Base-by-base conservation (phyloP, 2,329 filamentous ascomycete species). In the Penicillium freii region DNA sequence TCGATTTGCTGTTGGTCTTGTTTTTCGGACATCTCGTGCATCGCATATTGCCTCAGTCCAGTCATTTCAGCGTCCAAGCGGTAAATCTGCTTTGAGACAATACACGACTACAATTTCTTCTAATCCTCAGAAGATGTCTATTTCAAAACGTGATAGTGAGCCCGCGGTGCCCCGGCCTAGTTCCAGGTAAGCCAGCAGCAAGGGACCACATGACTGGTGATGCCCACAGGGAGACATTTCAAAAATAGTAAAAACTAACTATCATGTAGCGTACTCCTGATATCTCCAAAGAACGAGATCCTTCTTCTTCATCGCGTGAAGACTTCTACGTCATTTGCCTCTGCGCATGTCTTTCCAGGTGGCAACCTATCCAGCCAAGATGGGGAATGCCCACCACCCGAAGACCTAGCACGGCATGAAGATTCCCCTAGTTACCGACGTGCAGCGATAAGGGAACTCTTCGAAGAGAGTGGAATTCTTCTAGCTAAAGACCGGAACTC, bases 321-420 rank as follows among this genome's bases (percentile, higher is more conserved):
- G 62, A 91, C 88, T 1, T 94, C 91, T 0, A 86, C 84, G 1
- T 89, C 92, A 3, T 97, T 97, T 69, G 85, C 93, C 4, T 93
- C 91, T 0, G 94, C 93, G 0, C 92, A 97, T 70, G 94, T 99
- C 59, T 99, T 99, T 65, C 93, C 94, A 0, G 94, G 94, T 34
- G 94, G 94, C 6, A 81, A 96, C 23, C 88, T 91, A 13, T 74
- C 84, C 0, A 83, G 84, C 21, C 91, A 96, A 67, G 93, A 97
- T 66, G 92, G 90, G 33, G 66, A 73, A 21, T 77, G 81, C 13
- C 80, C 84, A 0, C 74, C 75, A 0, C 69, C 75, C 0, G 80
- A 80, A 17, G 79, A 84, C 29, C 73, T 78, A 0, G 77, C 75
- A 10, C 78, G 87, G 13, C 92, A 97, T 66, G 73, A 79, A 11